Conservation (phyloP, 2,329 filamentous ascomycete genomes). For the Coniochaeta hoffmannii region DNA sequence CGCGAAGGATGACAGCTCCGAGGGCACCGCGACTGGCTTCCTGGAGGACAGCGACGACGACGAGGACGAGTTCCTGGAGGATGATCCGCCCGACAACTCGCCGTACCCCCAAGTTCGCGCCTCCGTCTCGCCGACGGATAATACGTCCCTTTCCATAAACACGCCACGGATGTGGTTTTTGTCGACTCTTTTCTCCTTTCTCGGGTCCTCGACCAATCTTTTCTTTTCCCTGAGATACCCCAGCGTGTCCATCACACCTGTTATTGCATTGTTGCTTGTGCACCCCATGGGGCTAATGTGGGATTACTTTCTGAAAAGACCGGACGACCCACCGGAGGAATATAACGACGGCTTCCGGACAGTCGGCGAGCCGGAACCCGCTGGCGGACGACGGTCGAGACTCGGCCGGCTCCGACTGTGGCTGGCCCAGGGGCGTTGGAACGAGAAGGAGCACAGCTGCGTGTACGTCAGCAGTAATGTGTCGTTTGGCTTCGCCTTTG, state of each 20-base stretch:
- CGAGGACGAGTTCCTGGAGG: conserved; percentile 31
- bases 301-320: conserved; percentile 67
- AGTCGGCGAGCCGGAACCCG: conserved; percentile 9
- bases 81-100: conserved; percentile 59
- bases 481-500: conserved; percentile 83
- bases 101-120: conserved; percentile 74
- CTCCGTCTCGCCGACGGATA: conserved; percentile 68
- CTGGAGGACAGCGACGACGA: conserved; percentile 28
- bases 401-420: conserved; percentile 53
- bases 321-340: conserved; percentile 39
- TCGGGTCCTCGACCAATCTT: conserved; percentile 76
- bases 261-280: conserved; percentile 78
- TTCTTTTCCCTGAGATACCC: conserved; percentile 89
- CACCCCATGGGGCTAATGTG: conserved; percentile 77
- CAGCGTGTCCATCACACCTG: conserved; percentile 80
- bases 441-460: conserved; percentile 82
- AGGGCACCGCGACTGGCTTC: conserved; percentile 21
- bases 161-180: conserved; percentile 83
- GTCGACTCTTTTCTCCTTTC: conserved; percentile 71
- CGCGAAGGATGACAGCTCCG: conserved; percentile 24
- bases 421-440: conserved; percentile 76
- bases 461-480: conserved; percentile 88
- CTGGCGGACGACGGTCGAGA: conserved; percentile 20
- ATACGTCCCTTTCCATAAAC: conserved; percentile 72
- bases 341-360: conserved; percentile 34